Evolutionary conservation across 2,329 filamentous ascomycete genomes (phyloP).

Genomic region (Trichoderma sp.): DNA sequence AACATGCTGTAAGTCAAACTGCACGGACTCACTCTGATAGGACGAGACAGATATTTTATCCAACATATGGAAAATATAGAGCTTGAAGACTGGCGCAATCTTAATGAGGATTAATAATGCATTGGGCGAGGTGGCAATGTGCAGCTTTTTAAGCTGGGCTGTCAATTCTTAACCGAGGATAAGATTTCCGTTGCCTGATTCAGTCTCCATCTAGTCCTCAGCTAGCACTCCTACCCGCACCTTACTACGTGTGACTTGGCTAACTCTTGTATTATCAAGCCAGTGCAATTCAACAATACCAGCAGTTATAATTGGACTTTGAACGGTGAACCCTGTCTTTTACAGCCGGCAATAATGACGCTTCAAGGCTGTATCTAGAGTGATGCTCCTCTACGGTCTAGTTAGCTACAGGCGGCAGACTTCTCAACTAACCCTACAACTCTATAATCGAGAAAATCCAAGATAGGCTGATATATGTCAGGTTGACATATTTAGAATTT

Average conservation of each 20-base stretch:
- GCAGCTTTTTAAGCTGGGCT: neutral
- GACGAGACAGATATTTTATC: fast-evolving
- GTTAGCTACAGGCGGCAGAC: neutral
- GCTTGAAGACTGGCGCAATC: neutral
- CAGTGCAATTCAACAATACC: neutral
- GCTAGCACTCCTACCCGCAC: neutral
- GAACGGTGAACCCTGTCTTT: neutral
- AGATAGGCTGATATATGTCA: neutral
- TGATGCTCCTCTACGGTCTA: neutral
- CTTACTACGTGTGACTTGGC: neutral
- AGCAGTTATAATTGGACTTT: neutral
- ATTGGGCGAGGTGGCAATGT: neutral
- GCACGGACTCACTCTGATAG: neutral
- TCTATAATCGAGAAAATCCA: neutral
- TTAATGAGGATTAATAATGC: neutral
- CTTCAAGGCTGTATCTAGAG: neutral
- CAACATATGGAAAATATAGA: neutral
- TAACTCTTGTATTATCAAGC: neutral
- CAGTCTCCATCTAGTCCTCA: neutral
- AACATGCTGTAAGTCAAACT: neutral
- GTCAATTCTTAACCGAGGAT: neutral
- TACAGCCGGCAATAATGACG: neutral
- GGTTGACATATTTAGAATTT: neutral
- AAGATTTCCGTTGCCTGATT: neutral
- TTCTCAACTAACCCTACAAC: neutral